Evolutionary conservation across 2,329 filamentous ascomycete genomes (phyloP), one percentile per base, ranked within the genome.

Genomic region (Elsinoe ampelina): DNA sequence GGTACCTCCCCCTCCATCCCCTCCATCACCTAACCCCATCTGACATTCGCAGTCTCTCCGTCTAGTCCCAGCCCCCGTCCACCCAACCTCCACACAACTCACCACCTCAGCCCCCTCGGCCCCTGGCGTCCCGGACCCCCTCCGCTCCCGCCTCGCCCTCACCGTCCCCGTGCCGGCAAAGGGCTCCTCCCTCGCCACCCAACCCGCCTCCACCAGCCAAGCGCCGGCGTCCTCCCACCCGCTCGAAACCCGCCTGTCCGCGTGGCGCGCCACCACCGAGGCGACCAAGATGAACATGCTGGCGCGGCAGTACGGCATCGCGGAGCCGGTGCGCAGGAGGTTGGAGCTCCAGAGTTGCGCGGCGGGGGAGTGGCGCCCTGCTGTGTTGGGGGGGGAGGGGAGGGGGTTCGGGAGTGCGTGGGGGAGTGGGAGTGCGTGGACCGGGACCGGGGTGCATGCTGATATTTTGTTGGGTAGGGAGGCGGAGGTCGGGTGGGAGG

Each of bases 331-430:
- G 66, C 84, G 90, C 58, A 83, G 92, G 56, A 88, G 86, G 60
- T 96, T 98, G 93, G 93, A 98, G 78, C 79, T 95, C 71, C 88
- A 89, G 81, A 92, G 95, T 69, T 84, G 88, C 15, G 77, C 82
- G 60, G 83, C 86, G 59, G 86, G 89, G 62, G 84, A 88, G 72
- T 95, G 90, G 86, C 80, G 83, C 66, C 89, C 89, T 50, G 75
- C 82, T 64, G 83, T 81, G 45, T 75, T 95, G 57, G 80, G 82
- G 43, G 82, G 84, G 36, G 73, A 75, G 52, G 62, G 61, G 42
- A 54, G 75, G 68, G 63, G 72, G 61, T 47, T 47, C 19, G 54
- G 54, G 12, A 47, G 54, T 17, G 32, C 35, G 11, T 56, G 54
- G 54, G 54, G 39, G 20, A 47, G 39, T 20, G 52, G 57, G 6